Evolutionary conservation across 345 rosid species (phyloP), one percentile per base, ranked within the genome.

Genomic region (Microcos paniculata): DNA sequence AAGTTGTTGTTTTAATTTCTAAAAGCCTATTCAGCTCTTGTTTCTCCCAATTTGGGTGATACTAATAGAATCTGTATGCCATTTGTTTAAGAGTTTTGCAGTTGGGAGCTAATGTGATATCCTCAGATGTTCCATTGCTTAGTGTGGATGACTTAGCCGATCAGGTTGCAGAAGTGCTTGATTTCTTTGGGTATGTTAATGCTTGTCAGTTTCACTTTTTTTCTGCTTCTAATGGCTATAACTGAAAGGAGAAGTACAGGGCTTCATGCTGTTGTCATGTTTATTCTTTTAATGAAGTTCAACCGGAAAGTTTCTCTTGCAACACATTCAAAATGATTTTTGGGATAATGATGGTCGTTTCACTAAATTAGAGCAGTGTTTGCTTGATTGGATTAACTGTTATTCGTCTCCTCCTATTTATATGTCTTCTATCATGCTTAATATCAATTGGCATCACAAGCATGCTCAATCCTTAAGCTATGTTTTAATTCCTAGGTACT

Each of bases 81-180:
- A 53, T 77, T 84, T 84, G 81, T 33, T 81, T 71, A 89, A 89
- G 88, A 81, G 88, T 73, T 82, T 80, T 85, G 87, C 89, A 87
- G 93, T 84, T 87, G 59, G 93, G 89, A 77, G 93, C 90, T 76
- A 86, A 83, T 74, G 88, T 75, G 58, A 87, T 87, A 75, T 79
- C 84, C 77, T 80, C 86, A 10, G 89, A 87, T 59, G 70, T 38
- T 72, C 90, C 90, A 0, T 49, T 87, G 70, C 90, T 89, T 24
- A 81, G 80, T 35, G 88, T 87, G n/a, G 90, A 84, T 70, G 90
- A 89, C 80, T 78, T 87, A 2, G 89, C 87, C 6, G 87, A 87
- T 63, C 93, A 89, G 80, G 88, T 89, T 38, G 86, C 83, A 19
- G 93, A 89, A 81, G 89, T 89, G 53, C 87, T 89, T 4, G 82